Conservation (phyloP, 2,329 filamentous ascomycete species). For the Talaromyces sp. region DNA sequence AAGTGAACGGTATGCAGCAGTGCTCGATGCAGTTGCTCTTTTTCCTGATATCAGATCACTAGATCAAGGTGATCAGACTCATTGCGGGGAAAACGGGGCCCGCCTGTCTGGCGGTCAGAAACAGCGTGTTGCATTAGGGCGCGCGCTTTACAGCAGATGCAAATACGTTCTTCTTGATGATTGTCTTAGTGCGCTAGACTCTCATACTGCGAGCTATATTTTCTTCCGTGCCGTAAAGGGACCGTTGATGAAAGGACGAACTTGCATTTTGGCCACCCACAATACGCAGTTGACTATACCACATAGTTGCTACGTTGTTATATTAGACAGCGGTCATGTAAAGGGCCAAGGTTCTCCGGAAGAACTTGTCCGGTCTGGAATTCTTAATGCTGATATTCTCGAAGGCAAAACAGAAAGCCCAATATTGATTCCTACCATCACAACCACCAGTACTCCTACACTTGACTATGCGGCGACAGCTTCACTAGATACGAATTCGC, state of each 20-base stretch:
- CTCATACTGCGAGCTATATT: constrained; percentile 5
- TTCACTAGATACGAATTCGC: neutral
- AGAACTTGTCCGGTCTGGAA: neutral
- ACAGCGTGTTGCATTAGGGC: constrained; percentile 90
- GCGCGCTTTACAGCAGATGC: constrained; percentile 56
- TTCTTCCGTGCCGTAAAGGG: constrained; percentile 5
- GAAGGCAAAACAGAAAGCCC: neutral
- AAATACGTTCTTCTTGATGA: constrained; percentile 6
- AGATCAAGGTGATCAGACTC: neutral
- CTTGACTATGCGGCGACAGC: neutral
- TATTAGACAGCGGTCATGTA: neutral
- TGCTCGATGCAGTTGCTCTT: neutral
- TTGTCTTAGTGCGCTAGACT: constrained; percentile 10
- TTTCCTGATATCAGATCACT: neutral
- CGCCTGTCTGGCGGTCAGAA: constrained; percentile 91
- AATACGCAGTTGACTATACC: neutral
- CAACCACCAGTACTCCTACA: neutral
- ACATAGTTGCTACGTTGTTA: neutral
- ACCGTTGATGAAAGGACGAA: constrained; percentile 2
- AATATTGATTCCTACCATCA: neutral
- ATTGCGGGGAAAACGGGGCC: neutral
- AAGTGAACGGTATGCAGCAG: neutral
- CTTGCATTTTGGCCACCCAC: constrained; percentile 7
- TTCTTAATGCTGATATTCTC: neutral
- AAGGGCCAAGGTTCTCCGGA: neutral